Conservation (phyloP, 371 early-diverging fungal genomes). For the Apophysomyces elegans region DNA sequence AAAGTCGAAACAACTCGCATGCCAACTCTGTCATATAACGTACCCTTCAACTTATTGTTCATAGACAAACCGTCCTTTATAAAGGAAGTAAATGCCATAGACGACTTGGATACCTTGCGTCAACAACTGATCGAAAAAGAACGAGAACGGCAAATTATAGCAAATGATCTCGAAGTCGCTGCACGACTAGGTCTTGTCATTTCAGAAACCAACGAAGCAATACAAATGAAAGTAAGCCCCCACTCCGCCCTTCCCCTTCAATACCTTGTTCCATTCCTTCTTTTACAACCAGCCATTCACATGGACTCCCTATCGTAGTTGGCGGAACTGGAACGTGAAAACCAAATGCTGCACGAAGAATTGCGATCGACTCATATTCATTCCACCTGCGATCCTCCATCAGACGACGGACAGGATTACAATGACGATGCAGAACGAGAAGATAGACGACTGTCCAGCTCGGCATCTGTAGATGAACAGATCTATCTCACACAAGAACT, state of each 20-base stretch:
- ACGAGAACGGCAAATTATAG: constrained; percentile 63
- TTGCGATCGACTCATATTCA: constrained; percentile 37
- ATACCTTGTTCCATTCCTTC: constrained; percentile 15
- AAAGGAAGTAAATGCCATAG: constrained; percentile 50
- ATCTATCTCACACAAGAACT: constrained; percentile 60
- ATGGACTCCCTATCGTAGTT: constrained; percentile 31
- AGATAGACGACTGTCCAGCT: background rate
- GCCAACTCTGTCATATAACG: background rate
- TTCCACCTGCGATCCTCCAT: constrained; percentile 14
- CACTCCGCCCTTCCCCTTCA: background rate
- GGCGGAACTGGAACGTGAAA: constrained; percentile 62
- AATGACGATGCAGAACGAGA: constrained; percentile 4
- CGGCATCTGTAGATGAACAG: constrained; percentile 32
- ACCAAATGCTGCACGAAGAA: constrained; percentile 55
- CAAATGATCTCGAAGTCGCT: constrained; percentile 68
- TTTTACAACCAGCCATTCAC: background rate
- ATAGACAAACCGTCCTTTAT: constrained; percentile 53
- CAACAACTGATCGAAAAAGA: constrained; percentile 65
- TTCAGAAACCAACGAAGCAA: constrained; percentile 66
- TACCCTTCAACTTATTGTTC: background rate
- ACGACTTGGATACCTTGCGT: constrained; percentile 54
- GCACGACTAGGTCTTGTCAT: constrained; percentile 69
- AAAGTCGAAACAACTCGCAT: background rate
- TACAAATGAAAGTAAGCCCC: constrained; percentile 54
- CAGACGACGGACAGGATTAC: constrained; percentile 20